Percentiles rank a stretch among this genome's conserved stretches.
Evolutionary conservation across 768 basidiomycete genomes (phyloP).

Genomic region (Pilatotrama ljubarskyi): DNA sequence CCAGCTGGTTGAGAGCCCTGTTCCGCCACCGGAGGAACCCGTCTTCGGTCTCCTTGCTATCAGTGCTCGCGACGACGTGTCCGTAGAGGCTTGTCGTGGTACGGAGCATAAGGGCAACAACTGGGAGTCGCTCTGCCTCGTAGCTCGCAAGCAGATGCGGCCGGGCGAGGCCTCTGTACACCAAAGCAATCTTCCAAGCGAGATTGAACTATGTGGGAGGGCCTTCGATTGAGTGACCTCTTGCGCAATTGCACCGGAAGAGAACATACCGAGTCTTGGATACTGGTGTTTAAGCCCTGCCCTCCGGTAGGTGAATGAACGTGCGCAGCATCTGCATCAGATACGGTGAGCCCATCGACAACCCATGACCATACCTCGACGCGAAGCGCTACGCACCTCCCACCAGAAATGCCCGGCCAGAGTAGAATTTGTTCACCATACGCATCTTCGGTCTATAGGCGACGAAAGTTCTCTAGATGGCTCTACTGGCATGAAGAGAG

Average conservation of each 20-base stretch:
- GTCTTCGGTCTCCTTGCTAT: neutral
- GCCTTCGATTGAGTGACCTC: neutral
- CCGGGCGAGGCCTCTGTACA: slow-evolving; percentile 26
- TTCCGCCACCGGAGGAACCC: slow-evolving; percentile 27
- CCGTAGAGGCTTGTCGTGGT: slow-evolving; percentile 20
- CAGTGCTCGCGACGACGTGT: neutral
- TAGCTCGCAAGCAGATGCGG: slow-evolving; percentile 31
- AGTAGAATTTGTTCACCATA: slow-evolving; percentile 44
- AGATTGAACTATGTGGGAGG: slow-evolving; percentile 28
- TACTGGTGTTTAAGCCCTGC: slow-evolving; percentile 35
- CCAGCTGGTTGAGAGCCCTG: slow-evolving; percentile 41
- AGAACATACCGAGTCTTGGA: slow-evolving; percentile 31
- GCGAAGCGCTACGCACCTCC: slow-evolving; percentile 28
- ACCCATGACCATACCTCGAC: too few species aligned
- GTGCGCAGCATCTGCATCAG: slow-evolving; percentile 48
- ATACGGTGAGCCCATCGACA: too few species aligned
- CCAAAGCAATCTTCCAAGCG: slow-evolving; percentile 34
- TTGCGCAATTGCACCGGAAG: too few species aligned
- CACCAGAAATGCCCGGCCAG: slow-evolving; percentile 44
- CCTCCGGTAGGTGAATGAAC: slow-evolving; percentile 47
- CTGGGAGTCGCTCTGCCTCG: slow-evolving; percentile 32
- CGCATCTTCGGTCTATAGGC: slow-evolving; percentile 45
- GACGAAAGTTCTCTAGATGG: slow-evolving; percentile 2
- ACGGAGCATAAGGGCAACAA: slow-evolving; percentile 32
- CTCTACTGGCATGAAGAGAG: neutral